Evolutionary conservation across 2,329 filamentous ascomycete species (phyloP).

Genomic region (Xylaria sp.): DNA sequence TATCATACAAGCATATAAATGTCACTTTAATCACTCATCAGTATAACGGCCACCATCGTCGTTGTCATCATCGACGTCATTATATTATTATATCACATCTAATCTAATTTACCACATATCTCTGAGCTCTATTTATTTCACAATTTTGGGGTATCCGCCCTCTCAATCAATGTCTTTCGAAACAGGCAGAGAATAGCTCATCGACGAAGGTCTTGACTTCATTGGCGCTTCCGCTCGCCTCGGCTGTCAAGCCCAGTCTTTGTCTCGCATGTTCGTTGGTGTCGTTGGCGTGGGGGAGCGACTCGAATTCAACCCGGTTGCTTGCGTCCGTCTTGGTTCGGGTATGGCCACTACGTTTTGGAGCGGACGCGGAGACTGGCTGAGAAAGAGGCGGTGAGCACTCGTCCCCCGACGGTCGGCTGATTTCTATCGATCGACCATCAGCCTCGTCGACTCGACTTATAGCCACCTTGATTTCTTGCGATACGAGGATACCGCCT

Average conservation of each 20-base stretch:
- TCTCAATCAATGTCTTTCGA: slow-evolving; percentile 41
- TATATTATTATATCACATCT: background rate
- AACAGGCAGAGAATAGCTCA: slow-evolving; percentile 47
- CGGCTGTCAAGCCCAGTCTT: slow-evolving; percentile 47
- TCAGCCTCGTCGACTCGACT: slow-evolving; percentile 47
- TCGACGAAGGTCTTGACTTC: slow-evolving; percentile 50
- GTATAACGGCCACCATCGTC: background rate
- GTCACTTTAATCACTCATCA: background rate
- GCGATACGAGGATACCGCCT: slow-evolving; percentile 71
- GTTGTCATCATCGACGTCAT: background rate
- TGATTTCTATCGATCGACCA: slow-evolving; percentile 10
- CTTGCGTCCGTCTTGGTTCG: slow-evolving; percentile 3
- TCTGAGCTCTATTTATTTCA: background rate
- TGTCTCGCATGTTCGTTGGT: slow-evolving; percentile 26
- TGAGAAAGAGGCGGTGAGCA: background rate
- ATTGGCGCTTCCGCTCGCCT: slow-evolving; percentile 52
- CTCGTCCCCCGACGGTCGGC: slow-evolving; percentile 22
- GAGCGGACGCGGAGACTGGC: background rate
- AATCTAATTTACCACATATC: background rate
- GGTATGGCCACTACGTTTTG: slow-evolving; percentile 1
- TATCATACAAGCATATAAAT: background rate
- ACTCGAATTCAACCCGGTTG: slow-evolving; percentile 7
- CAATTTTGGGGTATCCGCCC: background rate
- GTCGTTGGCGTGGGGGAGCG: slow-evolving; percentile 38
- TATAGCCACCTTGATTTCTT: slow-evolving; percentile 69